These are phyloP conservation scores for Phytophthora hybrid DNA, from an alignment of 352 stramenopile genomes.

Conservation along the genomic window DNA sequence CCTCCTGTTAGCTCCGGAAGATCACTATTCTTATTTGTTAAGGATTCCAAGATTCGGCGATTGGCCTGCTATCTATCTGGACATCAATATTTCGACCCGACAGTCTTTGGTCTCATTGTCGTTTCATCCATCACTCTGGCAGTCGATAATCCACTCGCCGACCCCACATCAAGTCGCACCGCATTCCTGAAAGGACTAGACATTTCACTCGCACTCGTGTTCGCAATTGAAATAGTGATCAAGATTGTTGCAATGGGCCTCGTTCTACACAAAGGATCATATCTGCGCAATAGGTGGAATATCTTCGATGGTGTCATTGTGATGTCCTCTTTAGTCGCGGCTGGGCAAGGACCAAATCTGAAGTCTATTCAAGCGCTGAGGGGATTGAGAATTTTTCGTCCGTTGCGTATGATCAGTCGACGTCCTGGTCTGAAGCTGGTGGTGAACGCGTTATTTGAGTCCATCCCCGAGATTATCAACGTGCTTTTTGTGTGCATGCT, in stretches of 20 bases:
- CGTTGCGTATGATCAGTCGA: conserved; percentile 92
- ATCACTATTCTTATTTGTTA: conserved; percentile 63
- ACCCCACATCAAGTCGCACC: conserved; percentile 56
- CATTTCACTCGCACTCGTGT: conserved; percentile 82
- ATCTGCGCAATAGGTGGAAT: conserved; percentile 91
- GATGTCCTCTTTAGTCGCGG: conserved; percentile 72
- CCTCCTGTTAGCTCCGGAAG: conserved; percentile 3
- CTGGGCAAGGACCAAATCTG: conserved; percentile 48
- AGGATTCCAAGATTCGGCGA: conserved; percentile 49
- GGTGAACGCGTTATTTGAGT: conserved; percentile 91
- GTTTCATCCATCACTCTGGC: conserved; percentile 87
- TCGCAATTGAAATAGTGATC: conserved; percentile 89
- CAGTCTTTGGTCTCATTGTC: conserved; percentile 85
- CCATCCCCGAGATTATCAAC: conserved; percentile 92
- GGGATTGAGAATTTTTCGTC: conserved; percentile 87
- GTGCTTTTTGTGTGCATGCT: conserved; percentile 92
- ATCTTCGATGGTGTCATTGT: conserved; percentile 92
- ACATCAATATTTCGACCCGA: conserved; percentile 80
- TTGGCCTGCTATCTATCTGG: conserved; percentile 58
- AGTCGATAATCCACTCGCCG: conserved; percentile 84
- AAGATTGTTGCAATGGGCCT: conserved; percentile 92
- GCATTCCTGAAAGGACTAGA: conserved; percentile 71
- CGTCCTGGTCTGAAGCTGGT: conserved; percentile 90
- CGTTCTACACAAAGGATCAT: conserved; percentile 68
- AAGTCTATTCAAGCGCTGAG: conserved; percentile 88